Conservation (phyloP, 164 flowering plant genomes). For the Litsea cubeba region DNA sequence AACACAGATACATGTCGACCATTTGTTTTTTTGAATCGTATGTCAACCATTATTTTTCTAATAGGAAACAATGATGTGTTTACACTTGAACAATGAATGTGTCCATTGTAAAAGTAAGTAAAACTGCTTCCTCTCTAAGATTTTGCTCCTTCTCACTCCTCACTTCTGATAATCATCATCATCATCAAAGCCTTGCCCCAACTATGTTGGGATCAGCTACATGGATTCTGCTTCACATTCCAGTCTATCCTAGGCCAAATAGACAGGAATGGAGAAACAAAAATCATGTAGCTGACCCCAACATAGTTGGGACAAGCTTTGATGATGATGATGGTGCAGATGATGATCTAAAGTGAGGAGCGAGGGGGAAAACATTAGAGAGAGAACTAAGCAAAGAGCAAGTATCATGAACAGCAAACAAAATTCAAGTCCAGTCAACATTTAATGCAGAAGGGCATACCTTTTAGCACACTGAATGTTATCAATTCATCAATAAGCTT, state of each 20-base stretch:
- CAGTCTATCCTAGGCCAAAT: too few species aligned
- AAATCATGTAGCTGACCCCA: too few species aligned
- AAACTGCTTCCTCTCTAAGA: neutral
- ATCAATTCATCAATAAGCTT: slow-evolving; percentile 85
- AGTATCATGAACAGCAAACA: neutral
- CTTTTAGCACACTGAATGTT: slow-evolving; percentile 68
- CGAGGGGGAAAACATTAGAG: neutral
- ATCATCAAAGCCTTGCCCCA: too few species aligned
- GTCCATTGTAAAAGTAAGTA: neutral
- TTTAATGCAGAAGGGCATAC: slow-evolving; percentile 32
- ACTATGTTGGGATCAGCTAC: too few species aligned
- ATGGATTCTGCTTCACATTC: too few species aligned
- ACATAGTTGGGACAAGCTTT: too few species aligned
- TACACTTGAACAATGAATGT: neutral
- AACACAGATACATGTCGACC: too few species aligned
- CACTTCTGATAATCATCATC: too few species aligned
- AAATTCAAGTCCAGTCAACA: neutral
- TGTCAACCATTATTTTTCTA: neutral
- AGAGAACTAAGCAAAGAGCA: neutral
- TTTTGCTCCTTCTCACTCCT: too few species aligned
- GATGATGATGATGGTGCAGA: too few species aligned
- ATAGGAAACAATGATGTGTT: neutral
- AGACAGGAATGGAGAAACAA: too few species aligned
- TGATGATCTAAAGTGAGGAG: neutral
- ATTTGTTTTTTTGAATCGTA: too few species aligned